These are phyloP conservation scores for Cordia subcordata DNA, from an alignment of 257 asterid genomes.

Conservation along the genomic window DNA sequence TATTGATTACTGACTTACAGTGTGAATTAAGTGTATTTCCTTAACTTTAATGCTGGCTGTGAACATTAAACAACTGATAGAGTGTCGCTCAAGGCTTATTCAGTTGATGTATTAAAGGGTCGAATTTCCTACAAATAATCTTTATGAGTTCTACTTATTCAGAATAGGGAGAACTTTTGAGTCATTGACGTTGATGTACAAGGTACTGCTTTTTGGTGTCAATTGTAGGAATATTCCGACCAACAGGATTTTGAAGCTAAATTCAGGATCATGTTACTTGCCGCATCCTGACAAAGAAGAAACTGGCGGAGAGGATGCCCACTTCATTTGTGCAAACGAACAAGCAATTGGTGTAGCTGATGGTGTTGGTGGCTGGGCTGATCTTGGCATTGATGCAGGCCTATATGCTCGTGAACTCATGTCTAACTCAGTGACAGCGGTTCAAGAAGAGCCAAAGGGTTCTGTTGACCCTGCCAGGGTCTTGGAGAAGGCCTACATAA, in stretches of 20 bases:
- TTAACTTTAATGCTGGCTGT: too few species aligned
- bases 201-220: slow-evolving; percentile 5
- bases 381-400: slow-evolving; percentile 82
- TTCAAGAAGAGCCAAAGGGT: slow-evolving; percentile 76
- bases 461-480: slow-evolving; percentile 83
- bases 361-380: slow-evolving; percentile 99
- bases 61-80: too few species aligned
- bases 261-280: slow-evolving; percentile 84
- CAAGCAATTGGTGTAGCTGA: slow-evolving; percentile 94
- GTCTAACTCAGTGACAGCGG: slow-evolving; percentile 67
- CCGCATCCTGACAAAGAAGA: slow-evolving; percentile 99
- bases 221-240: slow-evolving; percentile 48
- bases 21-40: neutral
- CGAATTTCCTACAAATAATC: too few species aligned
- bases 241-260: slow-evolving; percentile 56
- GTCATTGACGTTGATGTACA: neutral
- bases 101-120: too few species aligned
- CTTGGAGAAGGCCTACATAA: slow-evolving; percentile 72
- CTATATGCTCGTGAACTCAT: slow-evolving; percentile 87
- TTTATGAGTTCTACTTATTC: neutral
- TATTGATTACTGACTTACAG: neutral
- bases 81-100: too few species aligned
- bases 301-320: slow-evolving; percentile 98
- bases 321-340: slow-evolving; percentile 72
- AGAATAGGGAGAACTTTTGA: neutral